Evolutionary conservation across 2,329 filamentous ascomycete species (phyloP).

Genomic region (Ceratocystis variospora): DNA sequence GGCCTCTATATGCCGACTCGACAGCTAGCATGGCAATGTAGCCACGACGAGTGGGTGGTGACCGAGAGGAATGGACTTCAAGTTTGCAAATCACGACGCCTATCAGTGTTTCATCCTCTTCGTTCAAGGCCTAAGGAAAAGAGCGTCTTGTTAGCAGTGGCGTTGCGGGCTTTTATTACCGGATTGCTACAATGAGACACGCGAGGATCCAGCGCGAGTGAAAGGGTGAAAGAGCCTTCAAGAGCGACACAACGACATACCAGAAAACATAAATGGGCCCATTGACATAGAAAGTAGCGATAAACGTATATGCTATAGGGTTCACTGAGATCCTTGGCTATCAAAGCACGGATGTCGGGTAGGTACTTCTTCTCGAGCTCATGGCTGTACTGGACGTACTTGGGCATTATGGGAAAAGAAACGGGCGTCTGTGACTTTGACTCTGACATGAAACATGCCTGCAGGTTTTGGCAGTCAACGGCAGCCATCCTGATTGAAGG

Average conservation of each 20-base stretch:
- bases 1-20: constrained; percentile 60
- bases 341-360: constrained; percentile 76
- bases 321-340: constrained; percentile 91
- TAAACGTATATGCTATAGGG: constrained; percentile 99
- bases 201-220: constrained; percentile 9
- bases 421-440: not conserved
- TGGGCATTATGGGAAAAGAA: constrained; percentile 30
- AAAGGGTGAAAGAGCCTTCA: not conserved
- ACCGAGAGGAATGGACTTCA: constrained; percentile 75
- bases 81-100: constrained; percentile 93
- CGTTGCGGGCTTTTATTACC: not conserved
- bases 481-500: not conserved
- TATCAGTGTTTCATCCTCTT: constrained; percentile 50
- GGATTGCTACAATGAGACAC: not conserved
- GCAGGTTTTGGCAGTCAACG: not conserved
- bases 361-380: constrained; percentile 52
- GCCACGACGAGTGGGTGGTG: constrained; percentile 58
- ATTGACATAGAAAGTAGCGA: constrained; percentile 94
- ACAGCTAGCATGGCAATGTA: constrained; percentile 99
- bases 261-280: constrained; percentile 95
- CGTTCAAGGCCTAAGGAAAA: constrained; percentile 40
- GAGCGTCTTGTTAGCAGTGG: not conserved
- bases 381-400: constrained; percentile 50
- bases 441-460: not conserved
- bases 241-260: constrained; percentile 33